phyloP scores from a whole-genome alignment of 805 yeast species.

The Yamadazyma kitorensis region DNA sequence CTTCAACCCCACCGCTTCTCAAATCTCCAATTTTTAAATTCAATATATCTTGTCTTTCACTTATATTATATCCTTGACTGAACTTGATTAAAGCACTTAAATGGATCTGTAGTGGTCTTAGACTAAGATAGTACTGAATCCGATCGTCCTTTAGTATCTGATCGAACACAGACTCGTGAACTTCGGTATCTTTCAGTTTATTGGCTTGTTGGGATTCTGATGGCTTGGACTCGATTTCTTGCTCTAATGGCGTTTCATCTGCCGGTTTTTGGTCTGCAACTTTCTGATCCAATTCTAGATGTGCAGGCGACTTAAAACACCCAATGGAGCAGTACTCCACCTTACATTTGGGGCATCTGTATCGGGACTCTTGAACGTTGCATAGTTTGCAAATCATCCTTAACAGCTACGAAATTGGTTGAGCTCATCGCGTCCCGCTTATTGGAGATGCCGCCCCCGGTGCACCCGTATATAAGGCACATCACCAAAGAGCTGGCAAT shows the following conservation, averaged over 20 bases:
- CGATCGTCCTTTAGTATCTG: constrained; percentile 38
- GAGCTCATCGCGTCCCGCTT: too few species aligned
- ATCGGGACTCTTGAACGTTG: constrained; percentile 36
- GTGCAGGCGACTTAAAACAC: constrained; percentile 48
- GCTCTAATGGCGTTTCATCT: constrained; percentile 1
- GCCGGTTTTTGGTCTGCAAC: neutral
- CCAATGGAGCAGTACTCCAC: constrained; percentile 52
- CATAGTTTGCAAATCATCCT: constrained; percentile 42
- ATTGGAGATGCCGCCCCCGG: too few species aligned
- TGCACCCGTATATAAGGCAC: too few species aligned
- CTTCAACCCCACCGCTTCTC: constrained; percentile 62
- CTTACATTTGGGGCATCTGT: constrained; percentile 56
- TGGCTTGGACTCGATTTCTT: constrained; percentile 16
- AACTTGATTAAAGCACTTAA: constrained; percentile 40
- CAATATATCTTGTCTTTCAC: constrained; percentile 58
- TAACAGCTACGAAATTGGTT: too few species aligned
- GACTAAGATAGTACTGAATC: constrained; percentile 45
- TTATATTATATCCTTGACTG: constrained; percentile 21
- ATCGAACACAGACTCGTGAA: constrained; percentile 14
- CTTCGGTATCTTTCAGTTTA: neutral
- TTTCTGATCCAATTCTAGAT: constrained; percentile 4
- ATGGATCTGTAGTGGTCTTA: constrained; percentile 57
- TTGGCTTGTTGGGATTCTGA: too few species aligned
- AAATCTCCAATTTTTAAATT: constrained; percentile 58
- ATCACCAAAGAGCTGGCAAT: too few species aligned